Percentiles rank a stretch among this genome's conserved stretches.
Conservation (phyloP, 306 rosid genomes). For the Vigna nakashimae region DNA sequence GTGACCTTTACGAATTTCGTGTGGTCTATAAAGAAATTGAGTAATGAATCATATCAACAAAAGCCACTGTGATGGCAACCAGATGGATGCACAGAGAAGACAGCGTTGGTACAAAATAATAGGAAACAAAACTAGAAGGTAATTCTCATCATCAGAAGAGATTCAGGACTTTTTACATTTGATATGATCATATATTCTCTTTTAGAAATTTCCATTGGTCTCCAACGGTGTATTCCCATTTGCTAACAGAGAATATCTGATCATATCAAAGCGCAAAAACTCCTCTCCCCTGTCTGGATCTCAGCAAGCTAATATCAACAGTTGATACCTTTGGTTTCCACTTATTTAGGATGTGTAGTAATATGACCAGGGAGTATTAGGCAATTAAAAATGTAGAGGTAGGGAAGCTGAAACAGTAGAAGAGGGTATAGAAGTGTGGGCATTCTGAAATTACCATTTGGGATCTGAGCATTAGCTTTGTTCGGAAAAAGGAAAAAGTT, state of each 20-base stretch:
- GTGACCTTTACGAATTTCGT: not conserved
- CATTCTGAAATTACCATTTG: not conserved
- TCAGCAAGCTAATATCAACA: conserved; percentile 26
- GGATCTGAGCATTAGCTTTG: conserved; percentile 4
- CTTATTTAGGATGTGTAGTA: conserved; percentile 27
- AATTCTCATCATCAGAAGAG: conserved; percentile 16
- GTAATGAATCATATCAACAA: conserved; percentile 2
- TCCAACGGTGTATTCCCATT: conserved; percentile 3
- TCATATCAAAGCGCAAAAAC: conserved; percentile 13
- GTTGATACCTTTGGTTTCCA: conserved; percentile 14
- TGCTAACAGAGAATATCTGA: conserved; percentile 22
- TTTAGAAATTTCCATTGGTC: not conserved
- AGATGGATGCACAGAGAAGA: conserved; percentile 5
- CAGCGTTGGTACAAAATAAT: conserved; percentile 1
- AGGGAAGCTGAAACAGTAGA: not conserved
- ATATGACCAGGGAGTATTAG: not conserved
- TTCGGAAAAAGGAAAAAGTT: not conserved
- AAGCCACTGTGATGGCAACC: conserved; percentile 22
- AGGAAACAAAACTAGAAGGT: conserved; percentile 13
- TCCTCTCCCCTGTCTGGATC: conserved; percentile 33
- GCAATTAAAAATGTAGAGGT: not conserved
- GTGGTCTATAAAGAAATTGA: conserved; percentile 30
- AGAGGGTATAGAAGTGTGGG: not conserved
- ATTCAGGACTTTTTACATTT: too few species aligned
- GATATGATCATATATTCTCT: too few species aligned